These are phyloP conservation scores for Tetratostichococcus sp. DNA, from an alignment of 139 green algal species.

Conservation along the genomic window DNA sequence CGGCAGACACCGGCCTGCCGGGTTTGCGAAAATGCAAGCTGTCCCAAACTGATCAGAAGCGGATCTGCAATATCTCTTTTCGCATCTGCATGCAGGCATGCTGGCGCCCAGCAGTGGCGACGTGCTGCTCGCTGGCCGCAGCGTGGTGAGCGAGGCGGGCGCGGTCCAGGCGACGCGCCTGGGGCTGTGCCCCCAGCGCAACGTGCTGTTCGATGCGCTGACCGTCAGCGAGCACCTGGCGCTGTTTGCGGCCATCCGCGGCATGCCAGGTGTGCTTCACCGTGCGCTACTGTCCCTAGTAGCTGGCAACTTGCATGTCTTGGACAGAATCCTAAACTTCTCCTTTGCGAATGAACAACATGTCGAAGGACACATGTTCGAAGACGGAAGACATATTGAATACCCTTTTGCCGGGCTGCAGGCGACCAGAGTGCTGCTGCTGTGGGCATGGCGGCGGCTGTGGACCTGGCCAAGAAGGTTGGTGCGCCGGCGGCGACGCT, in stretches of 20 bases:
- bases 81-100: too few relatives aligned
- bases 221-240: conserved; percentile 24
- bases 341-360: too few relatives aligned
- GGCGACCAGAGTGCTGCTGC: not conserved
- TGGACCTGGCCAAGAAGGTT: conserved; percentile 15
- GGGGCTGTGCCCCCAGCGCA: conserved; percentile 35
- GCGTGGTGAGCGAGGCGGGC: not conserved
- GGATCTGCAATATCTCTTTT: too few relatives aligned
- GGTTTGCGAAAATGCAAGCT: too few relatives aligned
- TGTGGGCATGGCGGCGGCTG: conserved; percentile 17
- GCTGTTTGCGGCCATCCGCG: conserved; percentile 10
- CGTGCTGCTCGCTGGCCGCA: conserved; percentile 14
- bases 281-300: too few relatives aligned
- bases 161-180: conserved; percentile 4
- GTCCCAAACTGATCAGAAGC: too few relatives aligned
- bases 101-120: not conserved
- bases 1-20: too few relatives aligned
- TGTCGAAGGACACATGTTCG: too few relatives aligned
- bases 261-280: not conserved
- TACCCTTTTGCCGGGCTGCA: too few relatives aligned
- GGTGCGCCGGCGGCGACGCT: conserved; percentile 4
- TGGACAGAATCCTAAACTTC: too few relatives aligned
- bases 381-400: too few relatives aligned
- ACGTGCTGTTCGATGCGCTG: conserved; percentile 25
- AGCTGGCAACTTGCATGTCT: too few relatives aligned